Base-by-base conservation (phyloP, 1,139 yeast species). In the Blastobotrys apis region DNA sequence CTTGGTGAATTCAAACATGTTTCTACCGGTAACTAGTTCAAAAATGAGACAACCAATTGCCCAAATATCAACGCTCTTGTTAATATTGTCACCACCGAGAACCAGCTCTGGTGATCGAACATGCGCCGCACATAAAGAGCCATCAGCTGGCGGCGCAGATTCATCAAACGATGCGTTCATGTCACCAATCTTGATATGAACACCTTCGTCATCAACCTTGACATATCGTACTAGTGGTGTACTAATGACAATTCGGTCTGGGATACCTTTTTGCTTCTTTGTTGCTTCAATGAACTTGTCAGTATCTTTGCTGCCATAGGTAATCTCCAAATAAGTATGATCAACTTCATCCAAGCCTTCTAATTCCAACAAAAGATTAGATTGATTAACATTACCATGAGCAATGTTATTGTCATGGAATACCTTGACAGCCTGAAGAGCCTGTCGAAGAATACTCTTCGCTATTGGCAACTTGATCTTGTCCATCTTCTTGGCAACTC, bases 191-290 rank as follows among this genome's bases (percentile, higher is more conserved):
- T 39, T 34, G 17, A 47, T 37, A 19, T 20, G 41, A 29, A 42
- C 33, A 16, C 26, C 43, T n/a, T 41, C 35, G 13, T 34, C 33
- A 22, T 44, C 49, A 4, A 41, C 30, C 33, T 35, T 41, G 26
- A 44, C 46, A 31, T 29, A 44, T 33, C 43, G 40, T 37, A n/a
- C 22, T 22, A 47, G 31, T 19, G 50, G 50, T 29, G 27, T 37
- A 20, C 40, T 43, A 21, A 39, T 39, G 9, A 41, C 19, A 35
- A 47, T 39, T 26, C 33, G 34, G 30, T 47, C 45, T 27, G 50
- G 50, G 4, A 43, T 39, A n/a, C 50, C 50, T 37, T 47, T 47
- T 20, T 47, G 50, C 37, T 45, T 45, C 43, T 45, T 42, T 16
- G 44, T 35, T 17, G 43, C 41, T 31, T 47, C 50, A 17, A 44